A percentile compares a stretch with the other conserved stretches of the same genome.
These are phyloP conservation scores for Monilinia fructicola DNA, from an alignment of 2,329 filamentous ascomycete species.

Conservation along the genomic window DNA sequence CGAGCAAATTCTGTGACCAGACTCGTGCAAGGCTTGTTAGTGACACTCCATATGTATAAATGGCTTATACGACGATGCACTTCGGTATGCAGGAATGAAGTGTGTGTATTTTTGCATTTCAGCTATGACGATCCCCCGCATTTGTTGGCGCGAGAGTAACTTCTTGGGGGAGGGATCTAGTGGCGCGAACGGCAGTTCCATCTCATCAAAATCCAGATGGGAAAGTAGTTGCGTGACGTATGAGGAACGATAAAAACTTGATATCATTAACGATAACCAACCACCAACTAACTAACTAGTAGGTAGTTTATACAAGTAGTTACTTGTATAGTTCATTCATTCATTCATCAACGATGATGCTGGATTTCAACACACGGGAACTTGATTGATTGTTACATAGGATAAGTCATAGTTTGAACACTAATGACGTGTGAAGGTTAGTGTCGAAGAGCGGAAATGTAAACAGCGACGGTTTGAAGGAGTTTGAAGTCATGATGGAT, in stretches of 20 bases:
- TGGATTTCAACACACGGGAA: not conserved
- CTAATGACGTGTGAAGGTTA: no score
- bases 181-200: not conserved
- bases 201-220: not conserved
- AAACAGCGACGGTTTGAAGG: constrained; percentile 10
- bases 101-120: not conserved
- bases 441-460: not conserved
- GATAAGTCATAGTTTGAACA: not conserved
- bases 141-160: not conserved
- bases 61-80: not conserved
- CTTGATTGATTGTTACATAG: not conserved
- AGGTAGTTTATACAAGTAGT: no score
- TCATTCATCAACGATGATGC: not conserved
- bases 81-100: not conserved
- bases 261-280: not conserved
- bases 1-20: not conserved
- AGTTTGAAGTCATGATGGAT: not conserved
- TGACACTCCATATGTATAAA: not conserved
- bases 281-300: not conserved
- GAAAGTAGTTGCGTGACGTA: not conserved
- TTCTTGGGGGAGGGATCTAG: not conserved
- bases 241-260: not conserved
- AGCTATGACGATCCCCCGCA: constrained; percentile 21
- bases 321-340: not conserved
- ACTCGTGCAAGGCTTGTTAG: not conserved